phyloP scores from a whole-genome alignment of 2,329 filamentous ascomycete genomes.

The Ascochyta rabiei region DNA sequence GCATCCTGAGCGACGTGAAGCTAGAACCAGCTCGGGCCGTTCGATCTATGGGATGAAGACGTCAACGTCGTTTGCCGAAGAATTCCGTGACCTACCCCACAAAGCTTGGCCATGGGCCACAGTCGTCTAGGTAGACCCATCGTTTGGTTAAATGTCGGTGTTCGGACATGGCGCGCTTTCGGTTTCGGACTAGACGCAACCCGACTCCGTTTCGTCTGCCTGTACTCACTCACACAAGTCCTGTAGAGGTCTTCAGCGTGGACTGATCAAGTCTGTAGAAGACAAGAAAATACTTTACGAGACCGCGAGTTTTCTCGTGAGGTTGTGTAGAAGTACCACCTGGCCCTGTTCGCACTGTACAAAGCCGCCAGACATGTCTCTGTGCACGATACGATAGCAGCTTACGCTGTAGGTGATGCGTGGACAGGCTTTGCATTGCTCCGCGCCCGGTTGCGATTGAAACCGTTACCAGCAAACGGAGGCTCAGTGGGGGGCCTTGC shows the following conservation, averaged over 20 bases:
- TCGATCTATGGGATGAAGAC: too few relatives aligned
- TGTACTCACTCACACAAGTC: too few relatives aligned
- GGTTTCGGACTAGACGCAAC: neutral
- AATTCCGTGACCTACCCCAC: neutral
- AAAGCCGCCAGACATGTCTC: too few relatives aligned
- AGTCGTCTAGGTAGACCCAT: conserved; percentile 1
- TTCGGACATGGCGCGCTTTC: conserved; percentile 2
- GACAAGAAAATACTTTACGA: too few relatives aligned
- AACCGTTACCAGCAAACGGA: neutral
- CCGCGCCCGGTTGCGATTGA: neutral
- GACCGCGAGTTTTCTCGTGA: too few relatives aligned
- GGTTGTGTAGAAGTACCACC: too few relatives aligned
- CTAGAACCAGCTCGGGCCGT: neutral
- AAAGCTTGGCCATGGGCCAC: conserved; percentile 2
- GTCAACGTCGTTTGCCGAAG: neutral
- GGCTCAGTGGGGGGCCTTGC: neutral
- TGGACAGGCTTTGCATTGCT: neutral
- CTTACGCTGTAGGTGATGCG: too few relatives aligned
- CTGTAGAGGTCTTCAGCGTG: too few relatives aligned
- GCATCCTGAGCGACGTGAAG: neutral
- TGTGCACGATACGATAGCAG: too few relatives aligned
- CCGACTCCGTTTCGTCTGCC: neutral
- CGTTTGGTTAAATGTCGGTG: neutral
- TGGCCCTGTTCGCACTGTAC: too few relatives aligned
- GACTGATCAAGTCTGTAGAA: too few relatives aligned